Evolutionary conservation across 164 flowering plant genomes (phyloP), one percentile per base, ranked within the genome.

Genomic region (Stephania japonica): DNA sequence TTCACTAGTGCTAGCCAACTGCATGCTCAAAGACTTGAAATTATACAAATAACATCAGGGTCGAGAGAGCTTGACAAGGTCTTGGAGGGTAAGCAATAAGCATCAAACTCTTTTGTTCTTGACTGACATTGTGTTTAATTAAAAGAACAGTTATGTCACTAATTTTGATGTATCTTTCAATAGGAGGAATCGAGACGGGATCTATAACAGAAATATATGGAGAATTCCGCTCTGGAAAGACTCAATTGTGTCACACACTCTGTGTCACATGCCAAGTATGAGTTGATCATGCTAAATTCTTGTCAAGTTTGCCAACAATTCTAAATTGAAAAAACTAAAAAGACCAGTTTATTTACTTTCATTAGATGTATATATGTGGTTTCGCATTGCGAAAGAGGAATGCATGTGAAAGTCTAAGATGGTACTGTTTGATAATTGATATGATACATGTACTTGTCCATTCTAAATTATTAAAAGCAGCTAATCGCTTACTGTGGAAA

Each of bases 211-310:
- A 94, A 81, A 41, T 94, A 62, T 94, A 94, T 84, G 98, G 97
- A 50, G 98, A 94, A 81, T 94, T 89, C 71, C 97, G 98, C 65
- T 87, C 91, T 75, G 98, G 97, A 72, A 94, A 94, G 83, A 92
- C 98, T 80, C 98, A 94, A 80, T 82, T 92, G 64, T 94, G 98
- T 76, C 98, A 94, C 81, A 94, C 98, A 18, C 86, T 94, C 1
- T 92, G 98, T 56, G 98, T 94, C 63, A 89, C 97, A 75, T 94
- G 98, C 87, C 98, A 94, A 83, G 98, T 94, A 85, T 80, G 82
- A 56, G 12, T 50, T 50, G 38, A 11, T 71, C 24, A 9, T 24
- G 23, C 19, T 21, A 8, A 27, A 19, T 75, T 24, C 38, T 23
- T 44, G 6, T 53, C 61, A 13, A 53, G 61, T 53, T 53, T 44